Conservation (phyloP, 1,284 basidiomycete species). For the Heliocybe sulcata region DNA sequence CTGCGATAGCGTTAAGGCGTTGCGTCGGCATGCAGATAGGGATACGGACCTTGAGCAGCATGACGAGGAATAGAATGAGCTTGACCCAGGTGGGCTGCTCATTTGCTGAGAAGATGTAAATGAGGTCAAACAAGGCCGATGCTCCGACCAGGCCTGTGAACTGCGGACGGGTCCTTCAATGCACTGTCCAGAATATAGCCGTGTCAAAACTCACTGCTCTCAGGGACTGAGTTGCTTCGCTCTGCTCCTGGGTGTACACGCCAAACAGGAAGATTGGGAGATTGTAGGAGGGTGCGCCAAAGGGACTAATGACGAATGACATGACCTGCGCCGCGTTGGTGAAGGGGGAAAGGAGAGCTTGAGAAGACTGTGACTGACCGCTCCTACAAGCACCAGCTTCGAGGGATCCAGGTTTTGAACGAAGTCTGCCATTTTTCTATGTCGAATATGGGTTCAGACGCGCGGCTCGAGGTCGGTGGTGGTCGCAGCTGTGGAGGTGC, state of each 20-base stretch:
- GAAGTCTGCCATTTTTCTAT: constrained; percentile 51
- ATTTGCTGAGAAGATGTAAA: constrained; percentile 49
- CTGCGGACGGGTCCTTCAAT: constrained; percentile 25
- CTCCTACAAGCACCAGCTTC: constrained; percentile 56
- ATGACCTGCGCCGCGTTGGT: constrained; percentile 28
- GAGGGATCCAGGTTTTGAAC: constrained; percentile 62
- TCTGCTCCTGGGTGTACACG: constrained; percentile 57
- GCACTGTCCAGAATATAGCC: background rate
- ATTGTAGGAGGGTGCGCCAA: constrained; percentile 60
- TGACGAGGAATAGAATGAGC: constrained; percentile 49
- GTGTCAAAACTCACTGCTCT: constrained; percentile 36
- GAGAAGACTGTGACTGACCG: constrained; percentile 32
- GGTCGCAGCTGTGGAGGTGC: background rate
- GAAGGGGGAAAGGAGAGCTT: background rate
- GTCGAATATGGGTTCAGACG: background rate
- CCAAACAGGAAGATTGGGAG: constrained; percentile 73
- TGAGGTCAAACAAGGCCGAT: constrained; percentile 59
- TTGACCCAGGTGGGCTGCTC: constrained; percentile 48
- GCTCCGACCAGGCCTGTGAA: constrained; percentile 55
- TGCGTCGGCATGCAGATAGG: background rate
- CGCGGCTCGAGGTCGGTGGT: background rate
- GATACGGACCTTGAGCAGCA: constrained; percentile 55
- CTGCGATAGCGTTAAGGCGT: constrained; percentile 13
- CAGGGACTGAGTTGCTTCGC: constrained; percentile 55
- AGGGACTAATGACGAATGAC: constrained; percentile 55